Evolutionary conservation across 768 basidiomycete species (phyloP).

Genomic region (Mycena maculata): DNA sequence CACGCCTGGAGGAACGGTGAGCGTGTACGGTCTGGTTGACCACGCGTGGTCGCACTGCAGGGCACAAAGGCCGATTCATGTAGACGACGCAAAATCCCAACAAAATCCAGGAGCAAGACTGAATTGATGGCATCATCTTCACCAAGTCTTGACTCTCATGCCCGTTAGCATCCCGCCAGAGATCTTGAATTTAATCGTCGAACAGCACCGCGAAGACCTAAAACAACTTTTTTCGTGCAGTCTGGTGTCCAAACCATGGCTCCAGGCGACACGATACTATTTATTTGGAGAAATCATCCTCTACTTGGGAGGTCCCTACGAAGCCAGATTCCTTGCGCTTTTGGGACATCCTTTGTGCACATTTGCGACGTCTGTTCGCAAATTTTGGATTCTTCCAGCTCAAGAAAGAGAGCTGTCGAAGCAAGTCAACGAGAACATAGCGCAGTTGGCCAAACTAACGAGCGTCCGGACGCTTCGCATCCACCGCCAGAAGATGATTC

Average conservation of each 20-base stretch:
- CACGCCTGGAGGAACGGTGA: too few species aligned
- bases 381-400: constrained; percentile 25
- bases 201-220: neutral
- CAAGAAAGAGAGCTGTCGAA: constrained; percentile 8
- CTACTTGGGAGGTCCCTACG: constrained; percentile 10
- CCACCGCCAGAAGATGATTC: constrained; percentile 24
- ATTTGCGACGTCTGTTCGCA: constrained; percentile 25
- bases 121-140: too few species aligned
- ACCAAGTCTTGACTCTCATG: too few species aligned
- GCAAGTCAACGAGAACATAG: constrained; percentile 3
- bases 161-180: constrained; percentile 21
- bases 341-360: constrained; percentile 21
- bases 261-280: constrained; percentile 25
- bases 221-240: constrained; percentile 23
- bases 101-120: too few species aligned
- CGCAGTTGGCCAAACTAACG: constrained; percentile 3
- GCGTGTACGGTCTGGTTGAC: too few species aligned
- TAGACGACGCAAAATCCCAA: too few species aligned
- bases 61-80: too few species aligned
- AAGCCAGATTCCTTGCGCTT: constrained; percentile 17
- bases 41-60: too few species aligned
- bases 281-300: constrained; percentile 27
- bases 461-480: constrained; percentile 25
- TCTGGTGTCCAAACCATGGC: constrained; percentile 37
- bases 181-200: constrained; percentile 20